phyloP scores from a whole-genome alignment of 176 grass and related monocot genomes.

The Tuctoria greenei region DNA sequence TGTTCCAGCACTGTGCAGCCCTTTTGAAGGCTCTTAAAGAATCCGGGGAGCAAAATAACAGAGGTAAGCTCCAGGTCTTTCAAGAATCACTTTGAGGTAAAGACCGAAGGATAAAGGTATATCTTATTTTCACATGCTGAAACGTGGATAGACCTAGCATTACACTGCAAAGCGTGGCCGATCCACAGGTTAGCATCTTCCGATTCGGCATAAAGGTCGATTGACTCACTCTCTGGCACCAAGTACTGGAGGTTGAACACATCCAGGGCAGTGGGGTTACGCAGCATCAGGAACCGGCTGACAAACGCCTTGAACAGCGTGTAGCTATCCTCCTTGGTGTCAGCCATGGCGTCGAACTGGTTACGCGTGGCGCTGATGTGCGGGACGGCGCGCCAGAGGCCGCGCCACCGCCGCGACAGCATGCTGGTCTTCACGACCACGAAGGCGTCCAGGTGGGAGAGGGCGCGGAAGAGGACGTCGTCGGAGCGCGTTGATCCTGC shows the following conservation, averaged over 20 bases:
- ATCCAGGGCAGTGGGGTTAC: not conserved
- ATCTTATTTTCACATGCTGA: accelerated
- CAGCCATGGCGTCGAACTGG: not conserved
- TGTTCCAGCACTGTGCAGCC: slow-evolving; percentile 6
- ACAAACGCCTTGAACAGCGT: slow-evolving; percentile 3
- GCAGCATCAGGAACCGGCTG: slow-evolving; percentile 13
- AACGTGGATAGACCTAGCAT: not conserved
- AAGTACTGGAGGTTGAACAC: not conserved
- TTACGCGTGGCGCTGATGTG: not conserved
- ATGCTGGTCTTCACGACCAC: not conserved
- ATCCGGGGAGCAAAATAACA: not conserved
- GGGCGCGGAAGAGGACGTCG: not conserved
- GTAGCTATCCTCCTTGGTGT: not conserved
- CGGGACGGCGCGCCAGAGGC: slow-evolving; percentile 27
- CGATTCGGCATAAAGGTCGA: accelerated
- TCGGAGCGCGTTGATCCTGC: slow-evolving; percentile 17
- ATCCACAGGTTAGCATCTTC: slow-evolving; percentile 15
- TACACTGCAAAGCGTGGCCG: not conserved
- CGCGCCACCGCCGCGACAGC: slow-evolving; percentile 17
- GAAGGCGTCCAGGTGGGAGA: not conserved
- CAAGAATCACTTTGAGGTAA: slow-evolving; percentile 5
- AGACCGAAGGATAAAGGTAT: not conserved
- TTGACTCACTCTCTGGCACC: not conserved
- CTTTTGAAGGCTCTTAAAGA: not conserved
- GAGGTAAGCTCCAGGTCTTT: not conserved